Percentiles rank a stretch among this genome's conserved stretches.
phyloP scores from a whole-genome alignment of 2,329 filamentous ascomycete species.

The Colletotrichum siamense region DNA sequence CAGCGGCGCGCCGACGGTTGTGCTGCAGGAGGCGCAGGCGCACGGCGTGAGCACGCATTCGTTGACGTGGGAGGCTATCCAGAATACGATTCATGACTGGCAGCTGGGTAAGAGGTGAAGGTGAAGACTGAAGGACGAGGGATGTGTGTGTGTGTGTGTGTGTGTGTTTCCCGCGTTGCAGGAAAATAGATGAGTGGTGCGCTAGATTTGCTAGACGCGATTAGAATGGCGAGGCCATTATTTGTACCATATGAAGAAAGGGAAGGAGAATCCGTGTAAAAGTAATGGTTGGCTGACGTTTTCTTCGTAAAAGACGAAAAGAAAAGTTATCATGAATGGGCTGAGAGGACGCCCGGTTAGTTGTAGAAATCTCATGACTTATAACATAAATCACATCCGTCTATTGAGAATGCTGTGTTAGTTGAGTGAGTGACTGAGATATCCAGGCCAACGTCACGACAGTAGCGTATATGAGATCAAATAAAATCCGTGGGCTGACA shows the following conservation, averaged over 20 bases:
- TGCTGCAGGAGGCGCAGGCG: slow-evolving; percentile 88
- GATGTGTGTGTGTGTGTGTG: too few species aligned
- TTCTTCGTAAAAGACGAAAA: not conserved
- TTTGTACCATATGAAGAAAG: slow-evolving; percentile 1
- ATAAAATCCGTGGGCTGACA: not conserved
- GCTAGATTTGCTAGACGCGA: not conserved
- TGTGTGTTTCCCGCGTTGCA: too few species aligned
- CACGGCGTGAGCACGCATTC: slow-evolving; percentile 70
- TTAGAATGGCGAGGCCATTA: not conserved
- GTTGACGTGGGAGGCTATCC: slow-evolving; percentile 87
- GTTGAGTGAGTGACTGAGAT: not conserved
- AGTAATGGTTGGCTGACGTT: not conserved
- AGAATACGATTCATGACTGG: slow-evolving; percentile 85
- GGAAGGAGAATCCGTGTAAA: not conserved
- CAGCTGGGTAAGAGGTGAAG: slow-evolving; percentile 70
- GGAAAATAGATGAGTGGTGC: not conserved
- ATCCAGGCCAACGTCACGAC: not conserved
- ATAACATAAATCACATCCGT: not conserved
- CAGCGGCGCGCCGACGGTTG: slow-evolving; percentile 90
- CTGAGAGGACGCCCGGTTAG: not conserved
- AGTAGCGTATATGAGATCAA: not conserved
- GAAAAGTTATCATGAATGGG: not conserved
- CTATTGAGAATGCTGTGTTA: not conserved
- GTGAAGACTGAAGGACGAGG: too few species aligned
- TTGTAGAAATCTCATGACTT: not conserved